Evolutionary conservation across 2,329 filamentous ascomycete genomes (phyloP), one percentile per base, ranked within the genome.

Genomic region (Basipetospora chlamydospora): DNA sequence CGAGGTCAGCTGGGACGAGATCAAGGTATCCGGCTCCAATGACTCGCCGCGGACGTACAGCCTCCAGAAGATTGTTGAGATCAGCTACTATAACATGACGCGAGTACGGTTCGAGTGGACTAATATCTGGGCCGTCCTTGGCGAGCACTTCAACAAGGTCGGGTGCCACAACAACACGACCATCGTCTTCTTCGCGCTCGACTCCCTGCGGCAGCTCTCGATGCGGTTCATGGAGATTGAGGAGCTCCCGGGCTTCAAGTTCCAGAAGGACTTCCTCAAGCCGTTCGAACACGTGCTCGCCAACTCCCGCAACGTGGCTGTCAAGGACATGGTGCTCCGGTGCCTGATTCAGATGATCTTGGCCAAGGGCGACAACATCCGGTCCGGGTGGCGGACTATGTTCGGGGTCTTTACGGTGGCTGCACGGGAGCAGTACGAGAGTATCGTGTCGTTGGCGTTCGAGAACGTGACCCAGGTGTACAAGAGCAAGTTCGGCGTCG

Each of bases 311-410:
- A 85, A 90, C 43, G 77, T 94, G 13, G 77, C 83, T 1, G 90
- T 99, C 48, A 98, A 98, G 58, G 90, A 99, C 48, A 88, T 98
- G 80, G 85, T 94, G 31, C 64, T 99, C 17, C 77, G 88, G 29
- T 99, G 92, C 53, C 64, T 99, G 42, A 92, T 95, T 39, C 92
- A 99, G 58, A 98, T 99, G 92, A 94, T 98, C 33, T 90, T 98
- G 60, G 87, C 88, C 22, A 73, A 84, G 40, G 92, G 92, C 5
- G 82, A 95, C 57, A 96, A 96, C 47, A 98, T 99, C 50, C 79
- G 88, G 36, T 95, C 87, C 26, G 90, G 90, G 5, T 99, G 90
- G 90, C 80, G 90, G 53, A 96, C 92, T 15, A 98, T 99, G 88
- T 96, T 99, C 57, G 90, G 88, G 4, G 88, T 95, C 21, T 98